Conservation (phyloP, 306 rosid species). For the Astragalus membranaceus region DNA sequence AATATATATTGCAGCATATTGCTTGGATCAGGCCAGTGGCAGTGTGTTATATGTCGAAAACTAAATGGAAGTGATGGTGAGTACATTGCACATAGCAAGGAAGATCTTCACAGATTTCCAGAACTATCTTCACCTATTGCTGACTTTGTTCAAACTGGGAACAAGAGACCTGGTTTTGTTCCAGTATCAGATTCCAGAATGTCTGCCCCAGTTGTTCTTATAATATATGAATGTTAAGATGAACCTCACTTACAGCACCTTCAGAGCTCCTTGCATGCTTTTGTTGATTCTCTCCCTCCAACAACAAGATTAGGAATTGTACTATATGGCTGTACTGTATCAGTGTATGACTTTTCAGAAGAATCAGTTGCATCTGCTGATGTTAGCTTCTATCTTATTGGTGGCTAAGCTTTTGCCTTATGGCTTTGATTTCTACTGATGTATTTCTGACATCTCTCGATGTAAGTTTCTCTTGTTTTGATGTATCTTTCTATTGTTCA, state of each 20-base stretch:
- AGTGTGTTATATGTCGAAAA: constrained; percentile 83
- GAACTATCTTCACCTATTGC: constrained; percentile 80
- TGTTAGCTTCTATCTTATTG: no score
- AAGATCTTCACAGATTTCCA: constrained; percentile 72
- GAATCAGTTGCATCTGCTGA: constrained; percentile 91
- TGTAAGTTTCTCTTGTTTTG: no score
- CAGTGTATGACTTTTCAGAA: constrained; percentile 86
- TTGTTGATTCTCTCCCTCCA: constrained; percentile 81
- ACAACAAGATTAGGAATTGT: constrained; percentile 86
- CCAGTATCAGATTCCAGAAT: constrained; percentile 91
- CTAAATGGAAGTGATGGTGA: constrained; percentile 86
- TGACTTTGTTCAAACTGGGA: constrained; percentile 86
- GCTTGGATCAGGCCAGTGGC: constrained; percentile 98
- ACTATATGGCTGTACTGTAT: constrained; percentile 82
- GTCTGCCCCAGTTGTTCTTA: constrained; percentile 87
- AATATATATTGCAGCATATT: constrained; percentile 75
- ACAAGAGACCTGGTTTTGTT: constrained; percentile 89
- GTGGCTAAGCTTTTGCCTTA: no score
- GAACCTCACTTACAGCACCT: constrained; percentile 89
- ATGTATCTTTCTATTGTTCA: no score
- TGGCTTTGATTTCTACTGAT: no score
- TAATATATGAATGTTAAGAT: constrained; percentile 85
- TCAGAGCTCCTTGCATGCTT: constrained; percentile 94
- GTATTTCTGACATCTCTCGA: no score
- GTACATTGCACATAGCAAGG: constrained; percentile 68